Evolutionary conservation across 345 rosid species (phyloP).

Genomic region (Eucalyptus grandis): DNA sequence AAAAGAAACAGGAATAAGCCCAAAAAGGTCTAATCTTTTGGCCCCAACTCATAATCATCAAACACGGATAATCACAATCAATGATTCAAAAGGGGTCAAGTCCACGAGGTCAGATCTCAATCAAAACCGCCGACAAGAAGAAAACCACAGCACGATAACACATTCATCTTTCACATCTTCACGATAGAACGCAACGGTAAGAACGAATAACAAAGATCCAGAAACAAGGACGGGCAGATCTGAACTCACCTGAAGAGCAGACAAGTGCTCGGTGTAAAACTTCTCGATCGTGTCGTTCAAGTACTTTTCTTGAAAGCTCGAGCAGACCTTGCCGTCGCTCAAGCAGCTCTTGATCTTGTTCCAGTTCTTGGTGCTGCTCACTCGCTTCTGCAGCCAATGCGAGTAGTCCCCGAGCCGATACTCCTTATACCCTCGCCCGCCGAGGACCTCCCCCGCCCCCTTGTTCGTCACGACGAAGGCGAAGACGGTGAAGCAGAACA

Average conservation of each 20-base stretch:
- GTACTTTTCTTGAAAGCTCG: background rate
- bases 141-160: background rate
- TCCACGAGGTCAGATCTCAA: background rate
- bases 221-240: background rate
- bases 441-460: constrained; percentile 58
- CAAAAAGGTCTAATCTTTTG: background rate
- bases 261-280: constrained; percentile 3
- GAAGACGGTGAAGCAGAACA: constrained; percentile 65
- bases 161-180: background rate
- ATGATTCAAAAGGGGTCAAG: background rate
- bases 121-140: background rate
- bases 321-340: constrained; percentile 6
- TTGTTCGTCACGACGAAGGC: constrained; percentile 73
- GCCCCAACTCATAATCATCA: background rate
- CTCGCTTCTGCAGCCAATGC: constrained; percentile 10
- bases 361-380: constrained; percentile 8
- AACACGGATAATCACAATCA: background rate
- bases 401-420: constrained; percentile 18
- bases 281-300: background rate
- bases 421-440: constrained; percentile 68
- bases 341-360: constrained; percentile 9
- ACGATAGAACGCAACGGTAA: background rate
- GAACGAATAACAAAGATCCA: background rate
- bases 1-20: background rate
- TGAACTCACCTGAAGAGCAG: constrained; percentile 7